A percentile compares a stretch with the other conserved stretches of the same genome.
Conservation (phyloP, 768 basidiomycete genomes). For the Lentinus tigrinus region DNA sequence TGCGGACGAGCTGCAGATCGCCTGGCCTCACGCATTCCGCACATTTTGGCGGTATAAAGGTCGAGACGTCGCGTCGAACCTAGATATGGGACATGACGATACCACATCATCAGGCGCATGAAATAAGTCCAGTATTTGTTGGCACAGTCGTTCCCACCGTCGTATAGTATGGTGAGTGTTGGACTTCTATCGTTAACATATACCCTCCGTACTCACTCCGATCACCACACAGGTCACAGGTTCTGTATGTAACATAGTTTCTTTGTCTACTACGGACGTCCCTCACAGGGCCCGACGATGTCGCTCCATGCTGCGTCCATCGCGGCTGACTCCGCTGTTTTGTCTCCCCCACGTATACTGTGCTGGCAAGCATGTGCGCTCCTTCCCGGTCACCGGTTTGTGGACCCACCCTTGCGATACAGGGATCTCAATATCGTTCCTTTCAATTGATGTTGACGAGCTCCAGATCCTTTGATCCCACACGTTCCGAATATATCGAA, state of each 20-base stretch:
- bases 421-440: slow-evolving; percentile 1
- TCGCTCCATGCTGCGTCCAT: not conserved
- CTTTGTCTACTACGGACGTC: too few species aligned
- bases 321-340: not conserved
- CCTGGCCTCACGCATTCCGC: slow-evolving; percentile 14
- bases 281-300: too few species aligned
- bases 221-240: too few species aligned
- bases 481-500: slow-evolving; percentile 12
- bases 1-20: slow-evolving; percentile 15
- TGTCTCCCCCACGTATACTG: not conserved
- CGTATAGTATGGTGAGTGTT: too few species aligned
- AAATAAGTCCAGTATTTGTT: too few species aligned
- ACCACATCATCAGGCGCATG: too few species aligned
- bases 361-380: slow-evolving; percentile 7
- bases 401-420: not conserved
- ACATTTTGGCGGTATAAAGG: slow-evolving; percentile 14
- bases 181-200: too few species aligned
- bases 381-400: not conserved
- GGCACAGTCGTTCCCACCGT: too few species aligned
- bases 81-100: too few species aligned
- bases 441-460: slow-evolving; percentile 7
- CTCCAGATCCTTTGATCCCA: slow-evolving; percentile 18
- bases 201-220: too few species aligned
- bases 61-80: slow-evolving; percentile 1
- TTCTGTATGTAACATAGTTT: too few species aligned